These are phyloP conservation scores for Scheffersomyces illinoinensis DNA, from an alignment of 1,139 yeast species.

Conservation along the genomic window DNA sequence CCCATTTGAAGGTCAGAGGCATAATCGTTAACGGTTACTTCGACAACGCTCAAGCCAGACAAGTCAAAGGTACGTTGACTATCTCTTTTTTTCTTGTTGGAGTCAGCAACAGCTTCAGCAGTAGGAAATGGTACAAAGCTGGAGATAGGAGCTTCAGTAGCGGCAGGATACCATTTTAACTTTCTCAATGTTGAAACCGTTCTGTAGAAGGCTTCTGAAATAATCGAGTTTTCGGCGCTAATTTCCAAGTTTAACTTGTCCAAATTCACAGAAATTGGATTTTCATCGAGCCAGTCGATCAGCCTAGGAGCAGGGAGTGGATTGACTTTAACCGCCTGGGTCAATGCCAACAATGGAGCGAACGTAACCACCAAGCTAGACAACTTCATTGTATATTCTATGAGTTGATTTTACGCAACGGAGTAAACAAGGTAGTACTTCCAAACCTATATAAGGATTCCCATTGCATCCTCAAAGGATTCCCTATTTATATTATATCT, in stretches of 20 bases:
- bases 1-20: constrained; percentile 38
- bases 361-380: background rate
- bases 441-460: background rate
- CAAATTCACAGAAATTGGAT: constrained; percentile 8
- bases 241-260: constrained; percentile 5
- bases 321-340: constrained; percentile 15
- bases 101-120: background rate
- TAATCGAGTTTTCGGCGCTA: constrained; percentile 5
- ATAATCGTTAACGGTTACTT: constrained; percentile 22
- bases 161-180: constrained; percentile 31
- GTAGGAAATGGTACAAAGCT: constrained; percentile 14
- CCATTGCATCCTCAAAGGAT: background rate
- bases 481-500: background rate
- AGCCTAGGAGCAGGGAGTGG: constrained; percentile 23
- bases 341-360: background rate
- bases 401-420: background rate
- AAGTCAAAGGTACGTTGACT: background rate
- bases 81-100: background rate
- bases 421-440: background rate
- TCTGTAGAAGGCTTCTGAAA: constrained; percentile 20
- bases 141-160: constrained; percentile 19
- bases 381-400: background rate
- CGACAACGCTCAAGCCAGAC: background rate
- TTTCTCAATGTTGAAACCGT: constrained; percentile 14
- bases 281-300: constrained; percentile 17